Conservation (phyloP, 345 rosid genomes). For the Melastoma malabathricum region DNA sequence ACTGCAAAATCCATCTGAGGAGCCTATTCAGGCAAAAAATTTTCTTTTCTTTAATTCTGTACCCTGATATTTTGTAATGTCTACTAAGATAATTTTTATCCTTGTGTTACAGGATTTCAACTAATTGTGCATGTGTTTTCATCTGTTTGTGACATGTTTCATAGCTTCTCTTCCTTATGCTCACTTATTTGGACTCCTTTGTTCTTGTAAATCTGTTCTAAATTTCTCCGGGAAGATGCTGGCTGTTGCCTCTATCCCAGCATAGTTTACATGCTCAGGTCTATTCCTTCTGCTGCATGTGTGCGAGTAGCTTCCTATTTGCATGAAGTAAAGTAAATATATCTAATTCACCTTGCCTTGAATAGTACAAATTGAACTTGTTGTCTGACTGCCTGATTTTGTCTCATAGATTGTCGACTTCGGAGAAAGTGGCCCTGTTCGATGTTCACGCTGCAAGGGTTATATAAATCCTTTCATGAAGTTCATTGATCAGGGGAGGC, state of each 20-base stretch:
- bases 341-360: neutral
- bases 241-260: too few relatives aligned
- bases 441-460: constrained; percentile 93
- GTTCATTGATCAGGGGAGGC: constrained; percentile 83
- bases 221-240: too few relatives aligned
- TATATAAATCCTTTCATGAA: constrained; percentile 91
- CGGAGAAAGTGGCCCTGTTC: constrained; percentile 82
- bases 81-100: too few relatives aligned
- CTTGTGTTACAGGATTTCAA: too few relatives aligned
- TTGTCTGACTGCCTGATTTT: neutral
- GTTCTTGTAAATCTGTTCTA: too few relatives aligned
- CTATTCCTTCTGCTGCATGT: too few relatives aligned
- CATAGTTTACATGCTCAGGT: too few relatives aligned
- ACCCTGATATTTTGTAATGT: neutral
- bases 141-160: neutral
- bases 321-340: too few relatives aligned
- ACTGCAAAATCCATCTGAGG: constrained; percentile 93
- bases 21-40: constrained; percentile 68
- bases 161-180: too few relatives aligned
- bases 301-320: too few relatives aligned
- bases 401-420: constrained; percentile 70
- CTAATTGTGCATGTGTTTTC: neutral
- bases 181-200: too few relatives aligned
- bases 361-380: neutral
- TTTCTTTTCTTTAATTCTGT: neutral